These are phyloP conservation scores for Candida pseudofarinosa DNA, from an alignment of 805 yeast genomes.

Conservation along the genomic window DNA sequence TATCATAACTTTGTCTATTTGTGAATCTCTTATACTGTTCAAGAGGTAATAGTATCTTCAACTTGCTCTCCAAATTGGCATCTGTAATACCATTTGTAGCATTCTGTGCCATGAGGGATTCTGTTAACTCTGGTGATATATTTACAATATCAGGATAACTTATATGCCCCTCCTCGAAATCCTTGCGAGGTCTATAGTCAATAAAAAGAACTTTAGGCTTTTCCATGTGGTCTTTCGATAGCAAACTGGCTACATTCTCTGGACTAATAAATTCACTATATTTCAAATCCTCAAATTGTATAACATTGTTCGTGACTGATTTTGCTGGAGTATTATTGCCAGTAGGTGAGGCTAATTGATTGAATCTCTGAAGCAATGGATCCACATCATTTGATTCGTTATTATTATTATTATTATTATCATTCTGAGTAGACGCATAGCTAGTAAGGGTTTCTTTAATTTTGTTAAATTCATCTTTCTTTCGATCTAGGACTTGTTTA, in stretches of 20 bases:
- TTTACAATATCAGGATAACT: slow-evolving; percentile 56
- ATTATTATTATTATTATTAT: not conserved
- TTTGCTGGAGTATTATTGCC: not conserved
- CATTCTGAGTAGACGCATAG: not conserved
- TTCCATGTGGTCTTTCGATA: slow-evolving; percentile 3
- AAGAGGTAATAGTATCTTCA: slow-evolving; percentile 54
- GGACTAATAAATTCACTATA: slow-evolving; percentile 18
- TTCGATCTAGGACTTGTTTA: slow-evolving; percentile 13
- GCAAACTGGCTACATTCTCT: slow-evolving; percentile 11
- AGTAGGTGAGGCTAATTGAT: slow-evolving; percentile 10
- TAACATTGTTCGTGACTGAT: not conserved
- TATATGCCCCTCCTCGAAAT: slow-evolving; percentile 63
- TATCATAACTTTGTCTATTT: slow-evolving; percentile 51
- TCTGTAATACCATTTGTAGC: slow-evolving; percentile 44
- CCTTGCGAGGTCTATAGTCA: slow-evolving; percentile 63
- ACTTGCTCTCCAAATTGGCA: slow-evolving; percentile 59
- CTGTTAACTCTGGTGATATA: slow-evolving; percentile 56
- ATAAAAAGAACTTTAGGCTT: slow-evolving; percentile 47
- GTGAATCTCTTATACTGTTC: slow-evolving; percentile 53
- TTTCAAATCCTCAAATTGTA: slow-evolving; percentile 5
- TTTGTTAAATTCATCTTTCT: slow-evolving; percentile 8
- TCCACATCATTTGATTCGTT: slow-evolving; percentile 9
- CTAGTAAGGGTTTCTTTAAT: slow-evolving; percentile 2
- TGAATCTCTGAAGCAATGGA: slow-evolving; percentile 24
- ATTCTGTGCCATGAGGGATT: slow-evolving; percentile 11